Percentiles rank a stretch among this genome's conserved stretches.
Conservation (phyloP, 1,284 basidiomycete genomes). For the Apiotrichum siamense region DNA sequence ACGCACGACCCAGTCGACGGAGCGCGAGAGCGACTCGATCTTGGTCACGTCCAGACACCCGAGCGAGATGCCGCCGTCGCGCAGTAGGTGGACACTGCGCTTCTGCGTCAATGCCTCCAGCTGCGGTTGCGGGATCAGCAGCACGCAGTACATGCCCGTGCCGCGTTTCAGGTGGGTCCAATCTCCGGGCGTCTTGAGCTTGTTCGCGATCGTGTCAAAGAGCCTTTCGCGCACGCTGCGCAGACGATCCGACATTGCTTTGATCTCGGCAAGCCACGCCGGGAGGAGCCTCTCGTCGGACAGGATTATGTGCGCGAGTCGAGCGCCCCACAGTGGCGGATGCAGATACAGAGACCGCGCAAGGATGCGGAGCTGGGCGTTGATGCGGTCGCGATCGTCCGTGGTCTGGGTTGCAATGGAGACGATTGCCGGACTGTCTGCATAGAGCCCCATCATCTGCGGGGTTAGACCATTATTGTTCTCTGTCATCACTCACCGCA, state of each 20-base stretch:
- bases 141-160: conserved; percentile 42
- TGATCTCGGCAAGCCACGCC: conserved; percentile 81
- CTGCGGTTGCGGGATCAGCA: conserved; percentile 33
- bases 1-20: conserved; percentile 42
- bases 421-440: conserved; percentile 42
- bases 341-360: conserved; percentile 39
- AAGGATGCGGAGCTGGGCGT: conserved; percentile 38
- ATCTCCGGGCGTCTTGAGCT: conserved; percentile 80
- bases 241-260: conserved; percentile 86
- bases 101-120: conserved; percentile 32
- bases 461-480: background rate
- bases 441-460: conserved; percentile 45
- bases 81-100: conserved; percentile 42
- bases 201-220: conserved; percentile 62
- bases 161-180: conserved; percentile 80
- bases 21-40: conserved; percentile 39
- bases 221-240: conserved; percentile 83
- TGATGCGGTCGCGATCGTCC: conserved; percentile 35
- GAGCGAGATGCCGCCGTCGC: conserved; percentile 42
- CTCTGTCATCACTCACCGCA: conserved; percentile 27
- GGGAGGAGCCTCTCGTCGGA: conserved; percentile 36
- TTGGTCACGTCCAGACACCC: conserved; percentile 42
- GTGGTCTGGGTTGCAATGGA: conserved; percentile 36
- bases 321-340: conserved; percentile 43
- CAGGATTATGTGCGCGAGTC: conserved; percentile 41